Base-by-base conservation (phyloP, 768 basidiomycete genomes). In the Sporobolomyces roseus region DNA sequence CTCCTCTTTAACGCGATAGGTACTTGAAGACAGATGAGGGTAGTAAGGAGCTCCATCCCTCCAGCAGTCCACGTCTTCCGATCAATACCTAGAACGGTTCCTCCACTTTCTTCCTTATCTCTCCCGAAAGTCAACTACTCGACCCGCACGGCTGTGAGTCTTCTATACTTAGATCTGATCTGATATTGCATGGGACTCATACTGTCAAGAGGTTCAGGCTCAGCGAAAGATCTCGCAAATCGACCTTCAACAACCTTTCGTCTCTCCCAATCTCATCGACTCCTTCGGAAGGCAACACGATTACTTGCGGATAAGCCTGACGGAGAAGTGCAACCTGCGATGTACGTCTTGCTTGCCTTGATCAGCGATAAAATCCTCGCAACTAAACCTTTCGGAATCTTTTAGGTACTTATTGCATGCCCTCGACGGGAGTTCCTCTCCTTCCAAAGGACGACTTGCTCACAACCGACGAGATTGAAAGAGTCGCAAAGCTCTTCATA, bases 331-430 rank as follows among this genome's bases (percentile, higher is more conserved):
- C 79, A 93, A 93, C 80, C 80, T 93, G 63, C 84, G 91, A 79
- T 93, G 91, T 74, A n/a, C n/a, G n/a, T n/a, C n/a, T n/a, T n/a
- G n/a, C n/a, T n/a, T n/a, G n/a, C n/a, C n/a, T n/a, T n/a, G n/a
- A n/a, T n/a, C n/a, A n/a, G n/a, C n/a, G n/a, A n/a, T n/a, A n/a
- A n/a, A n/a, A n/a, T n/a, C n/a, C n/a, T n/a, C n/a, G n/a, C n/a
- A n/a, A n/a, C n/a, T n/a, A n/a, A n/a, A n/a, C n/a, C n/a, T n/a
- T n/a, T n/a, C n/a, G n/a, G n/a, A n/a, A n/a, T n/a, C n/a, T n/a
- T n/a, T n/a, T n/a, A n/a, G n/a, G n/a, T n/a, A 91, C 91, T 74
- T 93, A 93, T 77, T 93, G 90, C 75, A 93, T 93, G 91, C 91
- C 90, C 4, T 84, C 82, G 60, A 85, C 88, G 75, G 90, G 90